A percentile compares a stretch with the other conserved stretches of the same genome.
phyloP scores from a whole-genome alignment of 345 rosid species.

The Eucalyptus pauciflora region DNA sequence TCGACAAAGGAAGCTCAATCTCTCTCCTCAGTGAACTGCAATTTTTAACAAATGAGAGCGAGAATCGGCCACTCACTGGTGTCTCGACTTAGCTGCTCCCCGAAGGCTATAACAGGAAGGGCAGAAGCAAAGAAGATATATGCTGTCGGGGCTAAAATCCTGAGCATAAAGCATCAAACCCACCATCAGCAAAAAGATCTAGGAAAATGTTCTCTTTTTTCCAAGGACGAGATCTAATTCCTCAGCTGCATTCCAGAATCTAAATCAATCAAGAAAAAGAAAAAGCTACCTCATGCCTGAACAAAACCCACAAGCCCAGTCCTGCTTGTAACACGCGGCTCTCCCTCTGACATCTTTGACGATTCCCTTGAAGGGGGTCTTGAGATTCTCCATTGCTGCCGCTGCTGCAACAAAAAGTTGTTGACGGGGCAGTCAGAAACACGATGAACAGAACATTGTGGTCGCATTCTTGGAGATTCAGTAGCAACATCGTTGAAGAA shows the following conservation, averaged over 20 bases:
- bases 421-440: background rate
- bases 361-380: conserved; percentile 58
- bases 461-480: background rate
- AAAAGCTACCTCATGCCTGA: conserved; percentile 35
- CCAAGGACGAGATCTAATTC: background rate
- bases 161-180: conserved; percentile 1
- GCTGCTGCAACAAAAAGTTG: background rate
- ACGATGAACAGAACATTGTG: background rate
- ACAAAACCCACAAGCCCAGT: conserved; percentile 39
- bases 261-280: background rate
- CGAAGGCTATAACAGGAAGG: conserved; percentile 84
- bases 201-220: background rate
- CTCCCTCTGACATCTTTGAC: conserved; percentile 51
- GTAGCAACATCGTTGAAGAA: background rate
- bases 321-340: conserved; percentile 49
- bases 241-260: background rate
- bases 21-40: background rate
- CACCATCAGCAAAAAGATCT: background rate
- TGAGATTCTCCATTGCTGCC: conserved; percentile 28
- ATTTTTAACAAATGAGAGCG: background rate
- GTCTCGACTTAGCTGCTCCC: conserved; percentile 73
- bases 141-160: conserved; percentile 63
- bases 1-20: background rate
- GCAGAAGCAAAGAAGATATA: conserved; percentile 85
- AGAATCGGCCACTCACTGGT: conserved; percentile 36